Percentiles rank a stretch among this genome's conserved stretches.
Conservation (phyloP, 139 green algal species). For the Desmodesmus armatus region DNA sequence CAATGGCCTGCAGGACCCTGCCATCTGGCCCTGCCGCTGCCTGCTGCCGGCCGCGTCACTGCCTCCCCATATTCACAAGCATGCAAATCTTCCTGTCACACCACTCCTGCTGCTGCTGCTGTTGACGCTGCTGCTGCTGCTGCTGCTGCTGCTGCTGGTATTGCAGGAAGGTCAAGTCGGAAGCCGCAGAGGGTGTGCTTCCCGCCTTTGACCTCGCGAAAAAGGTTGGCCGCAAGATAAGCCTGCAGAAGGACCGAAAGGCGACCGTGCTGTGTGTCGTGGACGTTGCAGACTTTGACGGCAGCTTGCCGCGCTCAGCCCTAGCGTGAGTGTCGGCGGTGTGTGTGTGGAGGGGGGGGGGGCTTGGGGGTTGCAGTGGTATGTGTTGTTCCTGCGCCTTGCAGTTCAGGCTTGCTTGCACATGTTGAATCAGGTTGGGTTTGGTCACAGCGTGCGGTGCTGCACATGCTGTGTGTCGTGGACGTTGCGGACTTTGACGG, state of each 20-base stretch:
- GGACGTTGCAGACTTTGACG: slow-evolving; percentile 95
- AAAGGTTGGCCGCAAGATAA: slow-evolving; percentile 84
- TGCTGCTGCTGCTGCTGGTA: neutral
- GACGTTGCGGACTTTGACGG: slow-evolving; percentile 96
- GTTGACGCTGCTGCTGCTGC: neutral
- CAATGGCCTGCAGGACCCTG: too few species aligned
- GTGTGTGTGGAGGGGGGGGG: too few species aligned
- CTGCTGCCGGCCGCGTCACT: neutral
- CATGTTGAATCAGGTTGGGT: too few species aligned
- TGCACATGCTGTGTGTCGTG: slow-evolving; percentile 94
- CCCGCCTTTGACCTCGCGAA: slow-evolving; percentile 87
- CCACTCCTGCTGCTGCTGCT: neutral
- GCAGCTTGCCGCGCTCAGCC: slow-evolving; percentile 84
- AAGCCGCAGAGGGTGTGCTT: slow-evolving; percentile 69
- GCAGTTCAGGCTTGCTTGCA: neutral
- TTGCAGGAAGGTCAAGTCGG: slow-evolving; percentile 74
- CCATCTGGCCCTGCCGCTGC: too few species aligned
- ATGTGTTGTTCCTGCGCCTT: neutral
- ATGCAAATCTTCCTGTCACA: neutral
- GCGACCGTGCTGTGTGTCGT: slow-evolving; percentile 92
- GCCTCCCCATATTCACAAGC: neutral
- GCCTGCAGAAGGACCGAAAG: slow-evolving; percentile 78
- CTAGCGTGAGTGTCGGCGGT: slow-evolving; percentile 65
- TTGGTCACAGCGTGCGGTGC: too few species aligned
- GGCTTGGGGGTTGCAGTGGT: neutral